Evolutionary conservation across 148 eudicot genomes (phyloP).

Genomic region (Rhododendron griersonianum): DNA sequence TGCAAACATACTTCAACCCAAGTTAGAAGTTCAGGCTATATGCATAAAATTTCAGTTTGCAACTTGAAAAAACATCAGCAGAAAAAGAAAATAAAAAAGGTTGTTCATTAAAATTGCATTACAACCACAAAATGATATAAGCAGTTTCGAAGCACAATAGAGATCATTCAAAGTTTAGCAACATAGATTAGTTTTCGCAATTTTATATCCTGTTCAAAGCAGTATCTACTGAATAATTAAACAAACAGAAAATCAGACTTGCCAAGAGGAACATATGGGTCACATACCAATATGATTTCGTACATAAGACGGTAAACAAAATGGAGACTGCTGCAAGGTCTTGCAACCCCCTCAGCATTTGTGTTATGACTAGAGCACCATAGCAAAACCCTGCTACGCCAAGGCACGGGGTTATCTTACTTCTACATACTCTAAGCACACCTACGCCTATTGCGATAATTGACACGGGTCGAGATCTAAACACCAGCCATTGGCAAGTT

Average conservation of each 20-base stretch:
- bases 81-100: too few species aligned
- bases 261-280: not conserved
- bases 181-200: not conserved
- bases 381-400: not conserved
- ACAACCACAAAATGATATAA: too few species aligned
- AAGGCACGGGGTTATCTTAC: not conserved
- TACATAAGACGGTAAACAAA: not conserved
- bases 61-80: not conserved
- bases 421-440: not conserved
- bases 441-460: not conserved
- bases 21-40: constrained; percentile 2
- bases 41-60: not conserved
- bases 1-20: constrained; percentile 19
- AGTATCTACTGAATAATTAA: not conserved
- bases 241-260: not conserved
- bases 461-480: not conserved
- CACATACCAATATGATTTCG: not conserved
- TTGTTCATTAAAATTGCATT: too few species aligned
- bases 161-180: not conserved
- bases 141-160: not conserved
- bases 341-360: not conserved
- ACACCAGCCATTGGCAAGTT: not conserved
- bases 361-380: not conserved
- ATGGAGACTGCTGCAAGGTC: not conserved
- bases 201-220: not conserved